A percentile compares a stretch with the other conserved stretches of the same genome.
Conservation (phyloP, 2,329 filamentous ascomycete species). For the Cytospora chrysosperma region DNA sequence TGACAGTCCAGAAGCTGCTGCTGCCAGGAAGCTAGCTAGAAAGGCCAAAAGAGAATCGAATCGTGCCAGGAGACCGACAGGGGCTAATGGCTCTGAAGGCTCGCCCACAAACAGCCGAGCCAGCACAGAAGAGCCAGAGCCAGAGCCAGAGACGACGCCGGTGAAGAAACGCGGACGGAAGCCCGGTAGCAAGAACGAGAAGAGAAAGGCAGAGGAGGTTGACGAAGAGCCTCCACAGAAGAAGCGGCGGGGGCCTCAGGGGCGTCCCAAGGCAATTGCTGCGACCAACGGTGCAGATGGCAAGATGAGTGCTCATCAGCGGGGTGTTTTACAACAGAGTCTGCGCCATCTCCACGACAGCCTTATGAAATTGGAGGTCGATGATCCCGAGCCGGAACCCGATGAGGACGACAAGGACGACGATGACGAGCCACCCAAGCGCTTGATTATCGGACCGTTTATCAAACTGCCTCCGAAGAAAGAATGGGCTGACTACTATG, state of each 20-base stretch:
- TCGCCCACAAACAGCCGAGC: conserved; percentile 79
- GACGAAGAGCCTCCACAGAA: conserved; percentile 77
- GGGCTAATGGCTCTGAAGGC: conserved; percentile 47
- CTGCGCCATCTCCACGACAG: conserved; percentile 75
- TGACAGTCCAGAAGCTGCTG: conserved; percentile 88
- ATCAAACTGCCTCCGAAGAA: conserved; percentile 86
- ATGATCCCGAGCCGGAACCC: conserved; percentile 58
- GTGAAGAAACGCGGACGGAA: conserved; percentile 86
- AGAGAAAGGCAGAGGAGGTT: conserved; percentile 81
- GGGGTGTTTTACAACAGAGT: conserved; percentile 75
- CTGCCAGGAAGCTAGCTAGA: conserved; percentile 82
- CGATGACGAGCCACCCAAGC: conserved; percentile 60
- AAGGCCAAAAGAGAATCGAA: conserved; percentile 79
- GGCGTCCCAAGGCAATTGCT: conserved; percentile 61
- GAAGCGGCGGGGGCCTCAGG: conserved; percentile 72
- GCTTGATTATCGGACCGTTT: conserved; percentile 90
- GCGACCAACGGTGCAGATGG: conserved; percentile 44
- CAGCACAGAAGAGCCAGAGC: conserved; percentile 68
- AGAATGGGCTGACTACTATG: conserved; percentile 92
- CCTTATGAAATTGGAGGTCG: conserved; percentile 81
- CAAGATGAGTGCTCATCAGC: conserved; percentile 66
- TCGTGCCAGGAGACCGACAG: conserved; percentile 59
- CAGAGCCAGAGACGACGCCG: conserved; percentile 54
- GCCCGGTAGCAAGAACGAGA: conserved; percentile 69
- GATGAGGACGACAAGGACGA: conserved; percentile 42